Conservation (phyloP, 495 filamentous ascomycete genomes). For the Lasiosphaeria hispida region DNA sequence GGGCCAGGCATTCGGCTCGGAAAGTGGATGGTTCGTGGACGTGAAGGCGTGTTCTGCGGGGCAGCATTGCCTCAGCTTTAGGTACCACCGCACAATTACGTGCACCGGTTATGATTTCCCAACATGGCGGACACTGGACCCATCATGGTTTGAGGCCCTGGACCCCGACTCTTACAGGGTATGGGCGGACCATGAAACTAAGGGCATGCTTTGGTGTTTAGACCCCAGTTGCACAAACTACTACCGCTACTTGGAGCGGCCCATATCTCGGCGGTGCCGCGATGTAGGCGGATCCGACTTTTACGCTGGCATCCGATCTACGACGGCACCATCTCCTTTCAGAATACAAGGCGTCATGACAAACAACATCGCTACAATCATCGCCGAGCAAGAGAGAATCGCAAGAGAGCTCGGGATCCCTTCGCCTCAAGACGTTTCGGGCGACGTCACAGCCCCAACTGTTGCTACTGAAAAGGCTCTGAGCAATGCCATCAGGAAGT, state of each 20-base stretch:
- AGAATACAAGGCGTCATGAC: not conserved
- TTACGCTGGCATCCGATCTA: not conserved
- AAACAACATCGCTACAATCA: not conserved
- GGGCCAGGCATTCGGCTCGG: not conserved
- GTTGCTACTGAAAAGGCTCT: not conserved
- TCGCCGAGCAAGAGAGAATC: not conserved
- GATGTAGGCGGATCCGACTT: not conserved
- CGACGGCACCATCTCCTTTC: not conserved
- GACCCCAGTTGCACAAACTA: not conserved
- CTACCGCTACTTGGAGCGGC: conserved; percentile 1
- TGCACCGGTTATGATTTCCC: not conserved
- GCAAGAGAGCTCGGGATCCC: not conserved
- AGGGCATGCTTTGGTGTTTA: not conserved
- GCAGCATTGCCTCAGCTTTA: not conserved
- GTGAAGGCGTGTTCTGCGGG: not conserved
- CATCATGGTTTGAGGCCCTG: not conserved
- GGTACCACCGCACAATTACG: not conserved
- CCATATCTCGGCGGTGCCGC: not conserved
- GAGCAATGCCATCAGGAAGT: not conserved
- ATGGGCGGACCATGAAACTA: not conserved
- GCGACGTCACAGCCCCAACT: too few species aligned
- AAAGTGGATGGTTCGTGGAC: not conserved
- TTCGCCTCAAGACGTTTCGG: too few species aligned
- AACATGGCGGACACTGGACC: not conserved
- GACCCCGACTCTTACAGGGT: not conserved